These are phyloP conservation scores for Suillus subaureus DNA, from an alignment of 768 basidiomycete genomes.

Conservation along the genomic window DNA sequence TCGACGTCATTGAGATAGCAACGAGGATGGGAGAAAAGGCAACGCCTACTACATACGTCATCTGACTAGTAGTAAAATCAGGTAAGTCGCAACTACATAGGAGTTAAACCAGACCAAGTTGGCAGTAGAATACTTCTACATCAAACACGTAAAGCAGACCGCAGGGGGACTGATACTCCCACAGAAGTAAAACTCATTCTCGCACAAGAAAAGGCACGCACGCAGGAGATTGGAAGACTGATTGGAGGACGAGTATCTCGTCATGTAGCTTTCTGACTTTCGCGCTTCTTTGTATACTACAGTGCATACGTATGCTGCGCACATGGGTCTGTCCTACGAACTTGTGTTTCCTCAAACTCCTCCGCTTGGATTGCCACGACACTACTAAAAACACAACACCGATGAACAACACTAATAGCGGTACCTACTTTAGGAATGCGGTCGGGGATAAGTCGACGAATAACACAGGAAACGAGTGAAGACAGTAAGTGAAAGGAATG, in stretches of 20 bases:
- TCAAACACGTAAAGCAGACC: not conserved
- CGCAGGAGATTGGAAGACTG: not conserved
- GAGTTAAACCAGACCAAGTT: no score
- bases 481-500: slow-evolving; percentile 22
- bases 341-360: not conserved
- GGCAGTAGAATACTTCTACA: not conserved
- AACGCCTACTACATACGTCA: no score
- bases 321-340: not conserved
- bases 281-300: not conserved
- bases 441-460: slow-evolving; percentile 31
- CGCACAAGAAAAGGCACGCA: no score
- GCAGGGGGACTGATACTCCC: not conserved
- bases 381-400: slow-evolving; percentile 24
- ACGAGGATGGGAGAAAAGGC: no score
- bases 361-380: not conserved
- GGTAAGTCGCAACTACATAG: no score
- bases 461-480: slow-evolving; percentile 29
- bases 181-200: not conserved
- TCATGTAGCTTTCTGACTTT: not conserved
- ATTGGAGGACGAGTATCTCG: not conserved
- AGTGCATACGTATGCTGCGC: not conserved
- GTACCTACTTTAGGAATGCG: slow-evolving; percentile 12
- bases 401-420: slow-evolving; percentile 23
- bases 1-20: no score
- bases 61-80: no score